Percentiles rank a stretch among this genome's conserved stretches.
phyloP scores from a whole-genome alignment of 2,329 filamentous ascomycete species.

The Penicillium sp. region DNA sequence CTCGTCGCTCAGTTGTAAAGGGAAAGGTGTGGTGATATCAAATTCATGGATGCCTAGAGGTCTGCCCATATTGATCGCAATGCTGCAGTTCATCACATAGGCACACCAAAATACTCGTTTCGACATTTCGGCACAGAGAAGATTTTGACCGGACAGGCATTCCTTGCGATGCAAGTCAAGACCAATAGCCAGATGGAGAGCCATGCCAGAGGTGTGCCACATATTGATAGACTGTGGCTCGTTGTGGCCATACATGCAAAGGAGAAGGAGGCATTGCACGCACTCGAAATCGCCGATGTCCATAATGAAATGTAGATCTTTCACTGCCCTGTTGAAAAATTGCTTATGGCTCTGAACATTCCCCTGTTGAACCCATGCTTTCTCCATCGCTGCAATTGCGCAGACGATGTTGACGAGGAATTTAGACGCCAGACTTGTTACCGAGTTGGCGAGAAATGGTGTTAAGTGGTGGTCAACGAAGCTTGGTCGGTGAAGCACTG shows the following conservation, averaged over 20 bases:
- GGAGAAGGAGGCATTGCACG: conserved; percentile 24
- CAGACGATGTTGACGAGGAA: conserved; percentile 26
- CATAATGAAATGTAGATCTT: conserved; percentile 15
- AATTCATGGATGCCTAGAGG: conserved; percentile 24
- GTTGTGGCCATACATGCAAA: conserved; percentile 27
- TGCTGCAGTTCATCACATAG: conserved; percentile 26
- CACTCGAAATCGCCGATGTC: conserved; percentile 21
- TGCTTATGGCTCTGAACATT: background rate
- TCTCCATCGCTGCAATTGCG: conserved; percentile 23
- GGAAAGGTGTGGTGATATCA: conserved; percentile 24
- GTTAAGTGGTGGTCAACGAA: conserved; percentile 16
- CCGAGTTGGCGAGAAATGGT: background rate
- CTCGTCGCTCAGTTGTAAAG: conserved; percentile 15
- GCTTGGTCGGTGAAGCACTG: conserved; percentile 20
- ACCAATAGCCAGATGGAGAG: conserved; percentile 21
- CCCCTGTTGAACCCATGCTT: background rate
- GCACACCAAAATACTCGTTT: conserved; percentile 27
- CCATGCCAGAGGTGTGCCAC: conserved; percentile 23
- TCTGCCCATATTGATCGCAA: conserved; percentile 25
- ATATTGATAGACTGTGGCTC: conserved; percentile 27
- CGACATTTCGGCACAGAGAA: conserved; percentile 18
- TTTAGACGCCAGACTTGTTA: conserved; percentile 1
- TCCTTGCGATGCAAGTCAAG: conserved; percentile 23
- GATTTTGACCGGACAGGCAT: conserved; percentile 7
- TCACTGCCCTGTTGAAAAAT: conserved; percentile 11